A percentile compares a stretch with the other conserved stretches of the same genome.
Evolutionary conservation across 2,329 filamentous ascomycete genomes (phyloP).

Genomic region (Tolypocladium endophyticum): DNA sequence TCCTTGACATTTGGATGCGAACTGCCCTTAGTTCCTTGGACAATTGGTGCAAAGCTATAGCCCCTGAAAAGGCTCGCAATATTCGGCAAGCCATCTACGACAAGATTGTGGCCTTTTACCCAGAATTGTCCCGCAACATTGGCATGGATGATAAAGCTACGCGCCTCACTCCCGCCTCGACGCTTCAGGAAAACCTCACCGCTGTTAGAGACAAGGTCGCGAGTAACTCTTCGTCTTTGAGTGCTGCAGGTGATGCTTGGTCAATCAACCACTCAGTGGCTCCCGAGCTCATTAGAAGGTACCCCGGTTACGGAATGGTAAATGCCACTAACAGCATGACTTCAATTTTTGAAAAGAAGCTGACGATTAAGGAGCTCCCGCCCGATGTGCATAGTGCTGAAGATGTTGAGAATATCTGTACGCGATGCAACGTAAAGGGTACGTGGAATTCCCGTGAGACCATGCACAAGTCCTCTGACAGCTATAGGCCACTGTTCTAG

Average conservation of each 20-base stretch:
- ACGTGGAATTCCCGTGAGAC: background rate
- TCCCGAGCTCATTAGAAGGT: background rate
- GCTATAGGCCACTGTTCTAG: background rate
- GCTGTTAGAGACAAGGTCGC: background rate
- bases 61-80: background rate
- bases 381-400: background rate
- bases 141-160: background rate
- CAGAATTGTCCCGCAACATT: background rate
- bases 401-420: background rate
- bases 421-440: background rate
- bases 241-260: background rate
- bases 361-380: background rate
- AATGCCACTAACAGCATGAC: background rate
- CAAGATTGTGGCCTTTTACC: background rate
- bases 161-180: background rate
- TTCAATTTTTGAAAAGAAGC: no score
- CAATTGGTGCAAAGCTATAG: background rate
- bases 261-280: background rate
- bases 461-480: background rate
- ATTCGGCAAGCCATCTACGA: background rate
- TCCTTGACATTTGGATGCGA: background rate
- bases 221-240: no score
- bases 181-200: background rate
- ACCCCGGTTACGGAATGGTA: background rate
- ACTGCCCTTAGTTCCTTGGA: background rate